Evolutionary conservation across 108 stramenopile species (phyloP), one percentile per base, ranked within the genome.

Genomic region (Nitzschia inconspicua): DNA sequence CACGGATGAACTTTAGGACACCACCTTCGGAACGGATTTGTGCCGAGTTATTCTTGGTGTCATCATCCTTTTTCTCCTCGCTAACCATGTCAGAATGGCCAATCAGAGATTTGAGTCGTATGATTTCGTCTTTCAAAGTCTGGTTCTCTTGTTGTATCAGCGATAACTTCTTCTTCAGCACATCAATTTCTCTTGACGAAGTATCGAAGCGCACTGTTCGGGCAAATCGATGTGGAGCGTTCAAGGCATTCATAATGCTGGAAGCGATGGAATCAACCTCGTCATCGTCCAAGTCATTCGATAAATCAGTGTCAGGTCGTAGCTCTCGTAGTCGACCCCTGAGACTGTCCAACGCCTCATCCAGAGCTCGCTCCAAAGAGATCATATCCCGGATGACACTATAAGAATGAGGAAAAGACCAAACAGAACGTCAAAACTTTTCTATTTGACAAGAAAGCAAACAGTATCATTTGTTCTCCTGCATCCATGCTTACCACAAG

Each of bases 351-450:
- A 91, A 65, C 55, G 84, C 87, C 13, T 76, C 64, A 46, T 89
- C 82, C 37, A 95, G 61, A 7, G 83, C 75, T 22, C 65, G 69
- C 60, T 95, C 93, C 34, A 95, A 43, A 19, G 84, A 71, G 10
- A 89, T 65, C 89, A 89, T 87, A 47, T 95, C 86, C 34, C 78
- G 70, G 37, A 95, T 87, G 34, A 82, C 83, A 13, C 77, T 77
- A 44, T 36, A 9, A 54, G 39, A 36, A 4, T 19, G 22, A 41
- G 42, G 25, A 6, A 52, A 22, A 65, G 6, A 57, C 8, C 3
- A 31, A 8, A 24, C 35, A 4, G 39, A 10, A 30, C 24, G 51
- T 28, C 28, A 13, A 26, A 19, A 14, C 9, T 18, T 19, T 24
- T 3, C 29, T 34, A 29, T 10, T 20, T 3, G 41, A 16, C 3